These are phyloP conservation scores for Urtica urens DNA, from an alignment of 306 rosid genomes.

Conservation along the genomic window DNA sequence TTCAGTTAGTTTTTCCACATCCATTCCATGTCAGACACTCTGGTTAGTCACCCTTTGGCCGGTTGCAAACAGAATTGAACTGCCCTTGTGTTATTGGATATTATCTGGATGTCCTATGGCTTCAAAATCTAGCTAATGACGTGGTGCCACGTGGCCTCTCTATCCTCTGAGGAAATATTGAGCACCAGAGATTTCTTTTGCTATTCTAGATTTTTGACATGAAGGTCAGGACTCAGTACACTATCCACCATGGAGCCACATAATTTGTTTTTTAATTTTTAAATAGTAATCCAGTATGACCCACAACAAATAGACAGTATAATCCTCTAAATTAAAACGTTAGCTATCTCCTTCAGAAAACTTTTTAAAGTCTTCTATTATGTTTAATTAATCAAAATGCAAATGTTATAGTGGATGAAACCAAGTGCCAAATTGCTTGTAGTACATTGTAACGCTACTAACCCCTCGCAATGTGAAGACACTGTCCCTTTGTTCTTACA, in stretches of 20 bases:
- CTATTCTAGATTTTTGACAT: not conserved
- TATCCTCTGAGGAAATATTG: slow-evolving; percentile 30
- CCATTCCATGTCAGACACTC: not conserved
- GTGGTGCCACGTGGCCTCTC: slow-evolving; percentile 40
- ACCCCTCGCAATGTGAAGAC: too few species aligned
- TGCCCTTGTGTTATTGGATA: slow-evolving; percentile 8
- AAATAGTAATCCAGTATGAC: slow-evolving; percentile 6
- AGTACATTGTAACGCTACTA: too few species aligned
- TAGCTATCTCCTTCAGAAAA: too few species aligned
- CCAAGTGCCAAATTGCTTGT: too few species aligned
- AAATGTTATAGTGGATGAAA: too few species aligned
- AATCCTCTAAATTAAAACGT: too few species aligned
- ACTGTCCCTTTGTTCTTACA: too few species aligned
- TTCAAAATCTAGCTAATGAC: slow-evolving; percentile 30
- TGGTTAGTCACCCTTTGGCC: not conserved
- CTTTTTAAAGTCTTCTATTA: too few species aligned
- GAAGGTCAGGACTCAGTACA: not conserved
- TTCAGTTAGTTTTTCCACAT: not conserved
- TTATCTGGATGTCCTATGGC: slow-evolving; percentile 44
- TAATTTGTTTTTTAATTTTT: not conserved
- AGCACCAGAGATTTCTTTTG: slow-evolving; percentile 31
- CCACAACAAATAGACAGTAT: too few species aligned
- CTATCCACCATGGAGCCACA: slow-evolving; percentile 21
- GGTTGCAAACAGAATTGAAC: not conserved
- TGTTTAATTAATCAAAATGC: too few species aligned